phyloP scores from a whole-genome alignment of 306 rosid genomes.

The Lagenaria siceraria region DNA sequence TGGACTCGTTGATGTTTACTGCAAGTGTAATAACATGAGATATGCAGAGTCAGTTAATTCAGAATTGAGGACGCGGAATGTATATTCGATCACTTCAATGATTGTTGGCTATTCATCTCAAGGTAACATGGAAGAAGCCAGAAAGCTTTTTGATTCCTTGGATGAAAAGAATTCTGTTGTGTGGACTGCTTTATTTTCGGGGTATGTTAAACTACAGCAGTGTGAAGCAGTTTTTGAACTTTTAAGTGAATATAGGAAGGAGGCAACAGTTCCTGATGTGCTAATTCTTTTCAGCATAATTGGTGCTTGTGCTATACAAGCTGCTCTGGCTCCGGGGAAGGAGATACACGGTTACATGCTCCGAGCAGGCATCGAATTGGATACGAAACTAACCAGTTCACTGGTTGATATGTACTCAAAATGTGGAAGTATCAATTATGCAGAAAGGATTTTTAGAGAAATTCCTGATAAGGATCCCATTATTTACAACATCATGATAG shows the following conservation, averaged over 20 bases:
- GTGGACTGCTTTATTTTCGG: conserved; percentile 66
- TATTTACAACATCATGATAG: conserved; percentile 57
- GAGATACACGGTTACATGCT: conserved; percentile 54
- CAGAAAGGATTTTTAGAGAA: conserved; percentile 33
- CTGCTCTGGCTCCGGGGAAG: conserved; percentile 52
- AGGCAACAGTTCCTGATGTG: conserved; percentile 32
- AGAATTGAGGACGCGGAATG: conserved; percentile 16
- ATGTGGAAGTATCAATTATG: conserved; percentile 47
- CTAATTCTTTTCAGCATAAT: conserved; percentile 37
- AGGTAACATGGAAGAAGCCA: conserved; percentile 53
- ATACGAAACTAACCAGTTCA: conserved; percentile 44
- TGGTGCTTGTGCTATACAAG: conserved; percentile 60
- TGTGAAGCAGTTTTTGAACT: conserved; percentile 47
- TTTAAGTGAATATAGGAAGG: conserved; percentile 31
- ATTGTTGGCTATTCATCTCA: conserved; percentile 48
- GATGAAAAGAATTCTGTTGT: conserved; percentile 36
- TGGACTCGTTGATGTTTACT: conserved; percentile 61
- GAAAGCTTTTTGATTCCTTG: conserved; percentile 46
- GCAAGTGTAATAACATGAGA: conserved; percentile 48
- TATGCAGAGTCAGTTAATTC: conserved; percentile 45
- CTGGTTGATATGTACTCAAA: conserved; percentile 80
- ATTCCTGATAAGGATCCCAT: conserved; percentile 35
- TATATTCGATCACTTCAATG: conserved; percentile 44
- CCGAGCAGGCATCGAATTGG: conserved; percentile 29
- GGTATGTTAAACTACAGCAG: conserved; percentile 50